Base-by-base conservation (phyloP, 495 filamentous ascomycete species). In the Penicillium macrosclerotiorum region DNA sequence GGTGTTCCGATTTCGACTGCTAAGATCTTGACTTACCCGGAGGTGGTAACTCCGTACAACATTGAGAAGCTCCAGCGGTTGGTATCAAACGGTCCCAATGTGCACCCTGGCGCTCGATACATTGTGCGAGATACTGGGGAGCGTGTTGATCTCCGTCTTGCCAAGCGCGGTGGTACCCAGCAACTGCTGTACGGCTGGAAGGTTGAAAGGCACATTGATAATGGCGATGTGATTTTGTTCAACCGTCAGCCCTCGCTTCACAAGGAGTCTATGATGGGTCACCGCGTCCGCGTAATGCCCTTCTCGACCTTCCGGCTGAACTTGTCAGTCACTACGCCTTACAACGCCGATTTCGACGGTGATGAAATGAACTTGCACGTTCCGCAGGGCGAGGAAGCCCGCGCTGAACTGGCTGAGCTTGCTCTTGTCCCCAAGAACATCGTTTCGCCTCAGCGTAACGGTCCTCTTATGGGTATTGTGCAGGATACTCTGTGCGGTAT, bases 321-420 rank as follows among this genome's bases (percentile, higher is more conserved):
- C 57, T 68, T 99, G 47, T 99, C 93, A 1, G 93, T 99, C 55
- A 99, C 93, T 0, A 92, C 90, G 31, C 93, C 93, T 1, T 99
- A 99, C 73, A 99, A 99, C 67, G 93, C 93, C 49, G 93, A 99
- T 84, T 99, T 99, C 62, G 93, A 99, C 62, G 93, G 93, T 52
- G 93, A 99, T 67, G 93, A 99, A 69, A 99, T 99, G 93, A 99
- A 99, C 62, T 80, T 99, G 67, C 93, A 99, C 76, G 94, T 99
- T 31, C 94, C 93, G 6, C 93, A 99, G 63, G 88, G 86, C 13
- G 92, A 99, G 57, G 94, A 99, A 67, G 89, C 93, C 17, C 83
- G 93, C 8, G 92, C 93, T 8, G 93, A 99, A 68, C 80, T 99
- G 52, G 86, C 80, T 55, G 79, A 96, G 59, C 83, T 99, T 27